A percentile compares a stretch with the other conserved stretches of the same genome.
These are phyloP conservation scores for Arxiozyma bovina DNA, from an alignment of 1,139 yeast genomes.

Conservation along the genomic window DNA sequence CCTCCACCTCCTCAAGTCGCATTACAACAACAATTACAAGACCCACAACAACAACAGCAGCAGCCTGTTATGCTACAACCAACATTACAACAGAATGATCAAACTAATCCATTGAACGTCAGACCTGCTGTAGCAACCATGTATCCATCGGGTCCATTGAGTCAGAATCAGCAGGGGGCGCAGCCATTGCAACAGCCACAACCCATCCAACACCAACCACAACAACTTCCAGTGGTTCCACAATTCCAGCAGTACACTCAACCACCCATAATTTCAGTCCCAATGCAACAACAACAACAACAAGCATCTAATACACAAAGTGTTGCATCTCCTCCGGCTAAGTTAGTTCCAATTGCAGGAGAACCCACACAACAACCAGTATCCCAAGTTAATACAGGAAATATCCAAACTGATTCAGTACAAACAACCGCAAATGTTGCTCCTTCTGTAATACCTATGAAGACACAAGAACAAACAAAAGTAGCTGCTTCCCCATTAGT, in stretches of 20 bases:
- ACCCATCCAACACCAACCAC: slow-evolving; percentile 5
- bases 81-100: slow-evolving; percentile 26
- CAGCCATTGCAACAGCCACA: slow-evolving; percentile 18
- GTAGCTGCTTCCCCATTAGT: background rate
- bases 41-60: slow-evolving; percentile 10
- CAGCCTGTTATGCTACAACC: slow-evolving; percentile 30
- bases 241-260: slow-evolving; percentile 18
- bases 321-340: background rate
- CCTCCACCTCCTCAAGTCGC: slow-evolving; percentile 18
- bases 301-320: slow-evolving; percentile 8
- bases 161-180: slow-evolving; percentile 15
- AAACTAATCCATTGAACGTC: slow-evolving; percentile 25
- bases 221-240: slow-evolving; percentile 11
- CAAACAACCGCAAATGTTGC: slow-evolving; percentile 8
- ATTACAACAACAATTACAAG: slow-evolving; percentile 15
- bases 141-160: slow-evolving; percentile 18
- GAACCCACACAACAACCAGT: background rate
- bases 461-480: background rate
- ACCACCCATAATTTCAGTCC: slow-evolving; percentile 10
- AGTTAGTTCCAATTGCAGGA: background rate
- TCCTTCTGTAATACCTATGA: slow-evolving; percentile 1
- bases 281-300: slow-evolving; percentile 11
- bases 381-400: background rate
- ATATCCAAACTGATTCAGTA: slow-evolving; percentile 6
- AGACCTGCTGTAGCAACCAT: slow-evolving; percentile 20